phyloP scores from a whole-genome alignment of 257 asterid species.

The Solanum sejunctum region DNA sequence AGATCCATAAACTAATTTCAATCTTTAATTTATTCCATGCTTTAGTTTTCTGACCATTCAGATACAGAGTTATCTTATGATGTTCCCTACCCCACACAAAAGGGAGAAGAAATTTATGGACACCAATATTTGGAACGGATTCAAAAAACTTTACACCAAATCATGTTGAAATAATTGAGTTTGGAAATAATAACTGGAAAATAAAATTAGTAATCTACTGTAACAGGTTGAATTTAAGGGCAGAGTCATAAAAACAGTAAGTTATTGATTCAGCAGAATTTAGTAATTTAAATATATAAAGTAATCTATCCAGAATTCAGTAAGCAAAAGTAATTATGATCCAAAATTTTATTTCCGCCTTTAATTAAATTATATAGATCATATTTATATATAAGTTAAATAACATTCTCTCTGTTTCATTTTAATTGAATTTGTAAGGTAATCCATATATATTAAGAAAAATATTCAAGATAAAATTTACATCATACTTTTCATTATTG shows the following conservation, averaged over 20 bases:
- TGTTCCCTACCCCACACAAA: background rate
- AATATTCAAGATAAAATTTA: too few species aligned
- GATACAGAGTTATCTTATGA: background rate
- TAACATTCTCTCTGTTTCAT: too few species aligned
- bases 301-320: background rate
- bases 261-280: too few species aligned
- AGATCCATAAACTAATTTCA: background rate
- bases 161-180: background rate
- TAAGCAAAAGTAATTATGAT: background rate
- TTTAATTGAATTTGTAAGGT: too few species aligned
- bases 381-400: background rate
- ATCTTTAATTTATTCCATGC: background rate
- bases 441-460: too few species aligned
- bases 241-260: too few species aligned
- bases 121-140: background rate
- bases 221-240: background rate
- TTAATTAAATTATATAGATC: background rate
- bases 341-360: background rate
- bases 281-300: background rate
- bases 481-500: too few species aligned
- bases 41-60: background rate
- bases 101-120: background rate
- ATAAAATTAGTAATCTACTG: background rate
- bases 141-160: background rate
- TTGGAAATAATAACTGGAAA: background rate